Base-by-base conservation (phyloP, 805 yeast genomes). In the Yamadazyma phyllophila region DNA sequence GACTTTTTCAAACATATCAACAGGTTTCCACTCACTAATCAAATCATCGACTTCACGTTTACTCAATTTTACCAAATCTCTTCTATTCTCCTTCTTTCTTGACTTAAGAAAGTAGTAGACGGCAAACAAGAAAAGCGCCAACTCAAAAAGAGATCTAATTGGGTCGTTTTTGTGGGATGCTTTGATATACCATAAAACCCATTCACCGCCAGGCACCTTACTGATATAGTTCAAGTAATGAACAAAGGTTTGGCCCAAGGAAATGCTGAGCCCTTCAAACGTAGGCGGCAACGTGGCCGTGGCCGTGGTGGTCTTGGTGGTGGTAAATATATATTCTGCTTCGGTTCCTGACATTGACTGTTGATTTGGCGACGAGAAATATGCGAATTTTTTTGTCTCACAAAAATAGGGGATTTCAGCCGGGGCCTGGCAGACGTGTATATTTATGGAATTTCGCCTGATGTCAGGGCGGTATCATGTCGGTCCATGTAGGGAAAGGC, bases 131-230 rank as follows among this genome's bases (percentile, higher is more conserved):
- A 90, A 78, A 55, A 94, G 73, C 13, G 82, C 71, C 31, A 86
- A 63, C 67, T 94, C 99, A 44, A 94, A 73, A 7, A 88, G 59
- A 0, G 98, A 87, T 57, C 99, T 80, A 49, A 89, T 77, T 1
- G 99, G 99, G 63, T 94, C 99, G 65, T 94, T 81, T 63, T 89
- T 90, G 62, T 91, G 91, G 2, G 97, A 89, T 10, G 90, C 82
- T 52, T 76, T 76, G 58, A 94, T 83, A 65, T 94, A 94, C 46
- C 90, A 67, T 27, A 84, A 67, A 5, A 83, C 59, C 45, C 80
- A 67, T 37, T 66, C 69, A 12, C 86, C 85, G 45, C 86, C 86
- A 1, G 88, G 88, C 4, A 71, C 38, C 29, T 54, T 61, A 30
- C 64, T 69, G 37, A 72, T 59, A 41, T 56, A 58, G 51, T 67